Base-by-base conservation (phyloP, 768 basidiomycete genomes). In the Rhodotorula graminis region DNA sequence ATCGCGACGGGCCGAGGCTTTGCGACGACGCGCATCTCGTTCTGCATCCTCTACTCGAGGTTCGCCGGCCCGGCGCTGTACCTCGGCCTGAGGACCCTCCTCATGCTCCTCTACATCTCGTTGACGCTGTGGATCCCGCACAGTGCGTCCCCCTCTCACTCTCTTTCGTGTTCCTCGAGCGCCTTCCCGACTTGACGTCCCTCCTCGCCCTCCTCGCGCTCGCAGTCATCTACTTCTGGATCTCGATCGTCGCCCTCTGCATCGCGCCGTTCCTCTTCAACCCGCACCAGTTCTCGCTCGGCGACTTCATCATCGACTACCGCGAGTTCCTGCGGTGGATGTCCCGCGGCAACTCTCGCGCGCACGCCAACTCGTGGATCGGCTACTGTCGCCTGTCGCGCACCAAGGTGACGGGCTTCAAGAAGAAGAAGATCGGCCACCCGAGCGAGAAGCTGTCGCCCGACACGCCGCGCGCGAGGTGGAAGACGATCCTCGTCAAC, bases 391-490 rank as follows among this genome's bases (percentile, higher is more conserved):
- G 96, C 65, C 84, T 99, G 59, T 93, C 93, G n/a, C 86, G 96
- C 64, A 99, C 96, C 27, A 90, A 92, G 87, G 95, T 99, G 80
- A 99, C 96, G 27, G 96, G 96, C n/a, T 99, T 93, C 87, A 98
- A 98, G 87, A 92, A 91, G 84, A 97, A 98, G 86, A 88, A 88
- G 76, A 87, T 99, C 12, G 96, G 96, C 31, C 90, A 93, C 79
- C 96, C 96, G 3, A 97, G 94, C 0, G 95, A 98, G 82, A 98
- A 96, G 82, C 85, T 98, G 40, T 94, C 94, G 11, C 90, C 90
- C 64, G 96, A 98, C 80, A 89, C 93, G 49, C 95, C 96, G 29
- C 88, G 95, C 59, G 96, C 94, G 18, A 87, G 87, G 52, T 95
- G 92, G 93, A 88, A 90, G 61, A 61, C 60, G 42, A 61, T 61